These are phyloP conservation scores for Globisporangium parvum DNA, from an alignment of 352 stramenopile species.

Conservation along the genomic window DNA sequence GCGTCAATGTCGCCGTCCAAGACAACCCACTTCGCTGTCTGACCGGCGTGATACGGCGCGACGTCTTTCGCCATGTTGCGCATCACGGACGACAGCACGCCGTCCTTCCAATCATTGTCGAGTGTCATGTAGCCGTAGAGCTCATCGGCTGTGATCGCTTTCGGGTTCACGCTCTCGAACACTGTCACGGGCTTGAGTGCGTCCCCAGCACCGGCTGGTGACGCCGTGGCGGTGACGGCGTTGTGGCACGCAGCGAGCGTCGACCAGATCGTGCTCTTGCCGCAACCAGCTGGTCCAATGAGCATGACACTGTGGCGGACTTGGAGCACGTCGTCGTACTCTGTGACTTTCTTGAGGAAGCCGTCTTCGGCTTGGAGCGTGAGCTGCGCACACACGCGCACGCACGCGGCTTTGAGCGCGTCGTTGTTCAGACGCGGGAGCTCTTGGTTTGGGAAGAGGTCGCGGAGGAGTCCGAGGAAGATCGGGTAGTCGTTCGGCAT, in stretches of 20 bases:
- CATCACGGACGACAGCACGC: slow-evolving; percentile 95
- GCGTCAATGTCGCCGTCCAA: slow-evolving; percentile 94
- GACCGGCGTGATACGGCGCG: slow-evolving; percentile 78
- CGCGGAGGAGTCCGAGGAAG: slow-evolving; percentile 91
- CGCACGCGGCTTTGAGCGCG: slow-evolving; percentile 32
- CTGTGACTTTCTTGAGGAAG: slow-evolving; percentile 94
- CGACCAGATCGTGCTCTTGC: slow-evolving; percentile 95
- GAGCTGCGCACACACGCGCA: slow-evolving; percentile 45
- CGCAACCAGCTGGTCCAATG: slow-evolving; percentile 91
- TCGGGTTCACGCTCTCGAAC: slow-evolving; percentile 94
- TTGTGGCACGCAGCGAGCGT: slow-evolving; percentile 87
- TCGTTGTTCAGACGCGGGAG: slow-evolving; percentile 39
- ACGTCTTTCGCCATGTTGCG: slow-evolving; percentile 94
- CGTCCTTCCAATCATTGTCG: slow-evolving; percentile 97
- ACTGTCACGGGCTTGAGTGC: slow-evolving; percentile 90
- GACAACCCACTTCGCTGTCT: slow-evolving; percentile 89
- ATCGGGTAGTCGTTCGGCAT: slow-evolving; percentile 90
- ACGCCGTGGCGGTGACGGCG: not conserved
- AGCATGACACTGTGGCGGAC: slow-evolving; percentile 96
- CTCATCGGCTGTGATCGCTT: slow-evolving; percentile 90
- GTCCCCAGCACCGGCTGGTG: slow-evolving; percentile 29
- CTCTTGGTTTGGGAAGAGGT: slow-evolving; percentile 86
- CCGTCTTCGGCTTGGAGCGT: slow-evolving; percentile 91
- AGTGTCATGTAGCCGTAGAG: slow-evolving; percentile 96
- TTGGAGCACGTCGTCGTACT: slow-evolving; percentile 93